Evolutionary conservation across 2,329 filamentous ascomycete species (phyloP), one percentile per base, ranked within the genome.

Genomic region (Leptographium lundbergii): DNA sequence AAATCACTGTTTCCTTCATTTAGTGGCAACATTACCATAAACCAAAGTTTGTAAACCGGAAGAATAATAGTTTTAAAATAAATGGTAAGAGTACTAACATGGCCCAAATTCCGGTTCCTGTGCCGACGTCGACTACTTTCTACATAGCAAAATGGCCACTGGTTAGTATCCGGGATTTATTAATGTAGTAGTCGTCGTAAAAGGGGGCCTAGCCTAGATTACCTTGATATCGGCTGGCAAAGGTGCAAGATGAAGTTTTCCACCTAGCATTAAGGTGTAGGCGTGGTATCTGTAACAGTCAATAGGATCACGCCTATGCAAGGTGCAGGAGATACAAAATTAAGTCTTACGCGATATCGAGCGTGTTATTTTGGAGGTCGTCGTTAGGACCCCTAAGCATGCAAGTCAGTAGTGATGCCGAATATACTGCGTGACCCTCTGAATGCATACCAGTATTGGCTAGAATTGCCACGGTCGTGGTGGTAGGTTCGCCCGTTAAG

Each of bases 71-170:
- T 29, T 29, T 4, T 29, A 4, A 7, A 7, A n/a, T n/a, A 2
- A 27, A 34, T 1, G 17, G 48, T 27, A 19, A 22, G 29, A 27
- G 19, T 13, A 39, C 57, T 29, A 67, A 63, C 64, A 68, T 65
- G 9, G 77, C 75, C 79, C 79, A 82, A 57, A 79, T 22, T 13
- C 59, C 59, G 19, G 58, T 62, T n/a, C 60, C 60, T 19, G 60
- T 61, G 25, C 57, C 60, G 19, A 60, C 56, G 45, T 61, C 60
- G 19, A 61, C 17, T 9, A 36, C 60, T 42, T 54, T 54, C 52
- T 54, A 34, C 48, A 54, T 39, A 6, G 36, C 36, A 17, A 39
- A 2, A 17, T 6, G 9, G 9, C 6, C 36, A 10, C 11, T 39
- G 3, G 14, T 39, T 39, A 39, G 36, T 29, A 36, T 3, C 3